These are phyloP conservation scores for Benincasa hispida DNA, from an alignment of 306 rosid species.

Conservation along the genomic window DNA sequence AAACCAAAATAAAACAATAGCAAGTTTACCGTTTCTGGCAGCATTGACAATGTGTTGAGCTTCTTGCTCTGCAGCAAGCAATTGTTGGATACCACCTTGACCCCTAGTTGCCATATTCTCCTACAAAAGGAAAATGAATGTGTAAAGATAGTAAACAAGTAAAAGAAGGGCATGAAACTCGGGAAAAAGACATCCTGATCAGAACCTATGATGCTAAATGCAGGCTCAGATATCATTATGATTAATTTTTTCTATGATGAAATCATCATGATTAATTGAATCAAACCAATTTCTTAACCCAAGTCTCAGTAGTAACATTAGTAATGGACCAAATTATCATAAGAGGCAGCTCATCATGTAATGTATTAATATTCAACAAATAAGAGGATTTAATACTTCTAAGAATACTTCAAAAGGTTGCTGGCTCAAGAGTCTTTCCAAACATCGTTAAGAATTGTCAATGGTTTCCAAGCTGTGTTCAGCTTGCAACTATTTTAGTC, in stretches of 20 bases:
- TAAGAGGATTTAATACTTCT: not conserved
- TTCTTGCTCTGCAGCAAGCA: conserved; percentile 95
- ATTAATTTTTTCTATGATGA: not conserved
- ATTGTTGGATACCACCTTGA: conserved; percentile 95
- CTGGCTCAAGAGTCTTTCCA: not conserved
- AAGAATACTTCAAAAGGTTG: not conserved
- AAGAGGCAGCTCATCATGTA: not conserved
- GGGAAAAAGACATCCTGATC: not conserved
- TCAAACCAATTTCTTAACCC: not conserved
- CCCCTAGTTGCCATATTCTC: conserved; percentile 71
- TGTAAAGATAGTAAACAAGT: not conserved
- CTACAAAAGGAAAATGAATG: conserved; percentile 2
- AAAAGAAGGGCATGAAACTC: not conserved
- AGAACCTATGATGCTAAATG: not conserved
- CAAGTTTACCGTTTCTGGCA: conserved; percentile 59
- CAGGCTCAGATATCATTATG: not conserved
- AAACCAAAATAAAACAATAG: not conserved
- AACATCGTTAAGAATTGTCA: not conserved
- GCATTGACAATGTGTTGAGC: conserved; percentile 93
- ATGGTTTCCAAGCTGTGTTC: not conserved
- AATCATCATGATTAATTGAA: not conserved
- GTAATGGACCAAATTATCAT: not conserved
- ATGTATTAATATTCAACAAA: not conserved
- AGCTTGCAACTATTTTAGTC: not conserved
- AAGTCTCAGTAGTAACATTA: not conserved